A percentile compares a stretch with the other conserved stretches of the same genome.
These are phyloP conservation scores for Clarireedia monteithiana DNA, from an alignment of 2,329 filamentous ascomycete genomes.

Conservation along the genomic window DNA sequence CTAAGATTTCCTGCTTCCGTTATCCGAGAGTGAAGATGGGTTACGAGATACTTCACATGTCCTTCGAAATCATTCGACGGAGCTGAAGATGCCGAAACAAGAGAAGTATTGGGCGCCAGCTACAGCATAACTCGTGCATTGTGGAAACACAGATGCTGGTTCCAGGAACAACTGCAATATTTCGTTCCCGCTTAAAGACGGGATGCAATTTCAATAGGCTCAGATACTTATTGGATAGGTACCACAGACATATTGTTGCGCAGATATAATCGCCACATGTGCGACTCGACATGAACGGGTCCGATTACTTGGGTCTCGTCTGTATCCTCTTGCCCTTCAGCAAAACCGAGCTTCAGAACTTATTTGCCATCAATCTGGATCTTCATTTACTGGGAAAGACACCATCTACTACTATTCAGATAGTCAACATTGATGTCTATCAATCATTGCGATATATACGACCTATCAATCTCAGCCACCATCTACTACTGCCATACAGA, in stretches of 20 bases:
- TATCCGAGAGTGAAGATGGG: not conserved
- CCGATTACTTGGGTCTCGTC: slow-evolving; percentile 7
- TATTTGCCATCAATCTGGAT: not conserved
- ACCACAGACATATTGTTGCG: slow-evolving; percentile 2
- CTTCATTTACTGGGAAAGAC: not conserved
- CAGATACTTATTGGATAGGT: not conserved
- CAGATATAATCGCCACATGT: slow-evolving; percentile 7
- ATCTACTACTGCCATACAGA: not conserved
- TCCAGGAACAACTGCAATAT: not conserved
- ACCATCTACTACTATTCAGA: not conserved
- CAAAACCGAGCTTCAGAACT: not conserved
- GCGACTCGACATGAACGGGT: slow-evolving; percentile 3
- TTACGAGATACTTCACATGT: not conserved
- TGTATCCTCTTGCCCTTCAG: not conserved
- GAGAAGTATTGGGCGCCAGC: not conserved
- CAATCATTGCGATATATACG: not conserved
- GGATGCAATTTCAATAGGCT: not conserved
- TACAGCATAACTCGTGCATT: slow-evolving; percentile 6
- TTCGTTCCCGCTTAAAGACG: not conserved
- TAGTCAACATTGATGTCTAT: slow-evolving; percentile 5
- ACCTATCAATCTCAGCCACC: not conserved
- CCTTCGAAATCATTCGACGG: not conserved
- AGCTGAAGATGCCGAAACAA: not conserved
- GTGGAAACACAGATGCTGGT: not conserved
- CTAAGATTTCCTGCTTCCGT: not conserved